These are phyloP conservation scores for Macrophomina pseudophaseolina DNA, from an alignment of 2,329 filamentous ascomycete genomes.

Conservation along the genomic window DNA sequence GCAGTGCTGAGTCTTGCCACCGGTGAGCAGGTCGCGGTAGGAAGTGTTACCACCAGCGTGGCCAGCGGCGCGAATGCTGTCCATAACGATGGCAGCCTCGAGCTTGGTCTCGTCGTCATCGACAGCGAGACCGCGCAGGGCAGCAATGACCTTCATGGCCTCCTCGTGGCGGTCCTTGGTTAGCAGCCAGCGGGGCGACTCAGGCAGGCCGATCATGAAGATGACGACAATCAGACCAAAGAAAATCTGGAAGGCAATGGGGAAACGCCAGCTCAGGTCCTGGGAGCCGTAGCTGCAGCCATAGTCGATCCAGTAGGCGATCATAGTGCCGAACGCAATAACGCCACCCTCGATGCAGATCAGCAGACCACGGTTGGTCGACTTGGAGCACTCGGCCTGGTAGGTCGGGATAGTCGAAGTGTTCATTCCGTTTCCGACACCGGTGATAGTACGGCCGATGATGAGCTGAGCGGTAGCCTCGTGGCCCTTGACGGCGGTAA, in stretches of 20 bases:
- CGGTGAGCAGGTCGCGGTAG: slow-evolving; percentile 62
- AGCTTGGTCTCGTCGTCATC: slow-evolving; percentile 62
- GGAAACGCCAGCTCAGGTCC: slow-evolving; percentile 55
- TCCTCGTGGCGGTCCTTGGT: slow-evolving; percentile 57
- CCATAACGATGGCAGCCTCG: slow-evolving; percentile 71
- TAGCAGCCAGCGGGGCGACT: slow-evolving; percentile 66
- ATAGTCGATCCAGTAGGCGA: slow-evolving; percentile 56
- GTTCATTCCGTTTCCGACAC: slow-evolving; percentile 62
- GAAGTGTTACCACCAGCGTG: slow-evolving; percentile 48
- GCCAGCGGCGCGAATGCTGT: slow-evolving; percentile 53
- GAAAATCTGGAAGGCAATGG: slow-evolving; percentile 59
- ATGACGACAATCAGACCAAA: slow-evolving; percentile 54
- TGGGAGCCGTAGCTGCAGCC: slow-evolving; percentile 40
- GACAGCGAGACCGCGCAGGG: slow-evolving; percentile 53
- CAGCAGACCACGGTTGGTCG: slow-evolving; percentile 64
- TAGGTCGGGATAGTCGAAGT: slow-evolving; percentile 61
- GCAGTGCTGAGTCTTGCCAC: slow-evolving; percentile 69
- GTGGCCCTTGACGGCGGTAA: slow-evolving; percentile 40
- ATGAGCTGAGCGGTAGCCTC: slow-evolving; percentile 56
- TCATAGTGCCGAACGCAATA: slow-evolving; percentile 57
- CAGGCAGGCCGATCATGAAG: slow-evolving; percentile 56
- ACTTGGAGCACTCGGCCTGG: slow-evolving; percentile 59
- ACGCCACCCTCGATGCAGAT: slow-evolving; percentile 64
- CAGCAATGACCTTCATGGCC: slow-evolving; percentile 57
- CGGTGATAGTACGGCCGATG: slow-evolving; percentile 58